Evolutionary conservation across 2,329 filamentous ascomycete genomes (phyloP).

Genomic region (Cladophialophora carrionii): DNA sequence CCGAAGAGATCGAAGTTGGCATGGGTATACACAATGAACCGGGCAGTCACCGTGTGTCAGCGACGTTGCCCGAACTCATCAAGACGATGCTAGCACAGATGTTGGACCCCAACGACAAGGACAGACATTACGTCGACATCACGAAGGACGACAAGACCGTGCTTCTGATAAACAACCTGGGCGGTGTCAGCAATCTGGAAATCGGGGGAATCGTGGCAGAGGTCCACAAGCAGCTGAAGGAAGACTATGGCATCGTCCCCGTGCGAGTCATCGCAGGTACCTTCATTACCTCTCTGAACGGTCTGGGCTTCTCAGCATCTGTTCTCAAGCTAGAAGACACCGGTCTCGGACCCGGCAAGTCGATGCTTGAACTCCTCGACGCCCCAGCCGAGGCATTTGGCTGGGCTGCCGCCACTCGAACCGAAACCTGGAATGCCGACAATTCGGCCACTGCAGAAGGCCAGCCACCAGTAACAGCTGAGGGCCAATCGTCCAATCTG

Average conservation of each 20-base stretch:
- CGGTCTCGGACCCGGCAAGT: conserved; percentile 57
- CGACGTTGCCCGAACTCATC: conserved; percentile 55
- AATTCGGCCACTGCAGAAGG: conserved; percentile 50
- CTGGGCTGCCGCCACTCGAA: conserved; percentile 65
- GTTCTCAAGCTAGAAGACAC: conserved; percentile 66
- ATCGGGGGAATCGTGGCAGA: conserved; percentile 70
- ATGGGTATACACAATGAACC: conserved; percentile 65
- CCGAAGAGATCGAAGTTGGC: conserved; percentile 67
- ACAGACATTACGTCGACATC: conserved; percentile 65
- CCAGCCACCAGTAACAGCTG: conserved; percentile 47
- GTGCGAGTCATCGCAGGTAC: conserved; percentile 66
- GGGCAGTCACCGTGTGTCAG: conserved; percentile 56
- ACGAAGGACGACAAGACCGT: conserved; percentile 63
- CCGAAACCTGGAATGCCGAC: conserved; percentile 61
- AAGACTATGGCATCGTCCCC: conserved; percentile 63
- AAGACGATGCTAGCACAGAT: conserved; percentile 68
- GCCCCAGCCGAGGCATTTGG: conserved; percentile 68
- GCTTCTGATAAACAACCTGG: conserved; percentile 70
- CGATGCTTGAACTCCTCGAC: conserved; percentile 68
- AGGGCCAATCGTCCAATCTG: conserved; percentile 58
- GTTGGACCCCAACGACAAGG: conserved; percentile 63
- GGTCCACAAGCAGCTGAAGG: conserved; percentile 63
- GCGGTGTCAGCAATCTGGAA: conserved; percentile 69
- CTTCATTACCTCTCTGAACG: conserved; percentile 74
- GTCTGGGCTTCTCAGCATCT: conserved; percentile 71